Base-by-base conservation (phyloP, 768 basidiomycete genomes). In the Daedaleopsis nitida region DNA sequence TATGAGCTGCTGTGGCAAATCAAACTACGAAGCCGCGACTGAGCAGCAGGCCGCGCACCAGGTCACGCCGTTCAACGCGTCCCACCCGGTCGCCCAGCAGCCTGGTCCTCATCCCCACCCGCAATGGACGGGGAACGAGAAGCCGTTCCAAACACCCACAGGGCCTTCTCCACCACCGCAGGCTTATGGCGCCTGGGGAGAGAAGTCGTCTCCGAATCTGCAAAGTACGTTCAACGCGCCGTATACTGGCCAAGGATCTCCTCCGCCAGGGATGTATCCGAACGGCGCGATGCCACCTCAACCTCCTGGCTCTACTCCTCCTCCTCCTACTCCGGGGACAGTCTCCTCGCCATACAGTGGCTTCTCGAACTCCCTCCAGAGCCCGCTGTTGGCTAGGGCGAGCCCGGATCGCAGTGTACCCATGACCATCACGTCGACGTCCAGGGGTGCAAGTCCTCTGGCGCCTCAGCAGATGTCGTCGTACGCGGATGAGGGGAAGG, bases 1-100 rank as follows among this genome's bases (percentile, higher is more conserved):
- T 65, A 89, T 88, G 86, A 80, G 83, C 64, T 91, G 90, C 68
- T 92, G 89, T 70, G 87, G 87, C n/a, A 80, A 82, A 51, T 65
- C 80, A 10, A 69, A 64, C 35, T 68, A 70, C 38, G 67, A 70
- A 32, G 47, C 16, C 43, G 63, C 67, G 43, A 69, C 75, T 58
- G 63, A 71, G 55, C 66, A 75, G 51, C 66, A 75, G 51, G 70
- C 71, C 57, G 66, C 74, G 54, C 78, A 79, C 72, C 72, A 76
- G 23, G 60, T 59, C 24, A 54, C 58, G 1, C 65, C 69, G 0
- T 66, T 65, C 35, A 64, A 71, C 6, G 57, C 66, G 27, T 38
- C 37, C 37, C 62, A 74, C 23, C 72, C 75, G 57, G 75, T 82
- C 5, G 77, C 70, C 52, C 80, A 83, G 23, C 89, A 91, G 65